Evolutionary conservation across 805 yeast species (phyloP), one percentile per base, ranked within the genome.

Genomic region (Teunomyces tritomae): DNA sequence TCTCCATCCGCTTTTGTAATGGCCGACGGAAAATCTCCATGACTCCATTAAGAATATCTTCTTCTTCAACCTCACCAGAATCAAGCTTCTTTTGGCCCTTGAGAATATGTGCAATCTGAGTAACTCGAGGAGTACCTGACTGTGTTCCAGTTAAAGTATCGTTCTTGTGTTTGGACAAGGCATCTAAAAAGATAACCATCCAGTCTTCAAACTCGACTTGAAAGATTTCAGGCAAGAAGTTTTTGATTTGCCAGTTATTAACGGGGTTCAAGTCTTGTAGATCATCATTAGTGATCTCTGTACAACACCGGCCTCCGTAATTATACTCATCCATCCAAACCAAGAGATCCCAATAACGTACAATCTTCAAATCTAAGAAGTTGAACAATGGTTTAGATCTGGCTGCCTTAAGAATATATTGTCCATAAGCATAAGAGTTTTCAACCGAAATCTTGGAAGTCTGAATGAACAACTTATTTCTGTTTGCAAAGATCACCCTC

Each of bases 251-350:
- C 99, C 99, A 94, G 43, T 82, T 67, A 48, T 79, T 78, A 43
- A 67, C 74, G 1, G 87, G 83, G 8, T 64, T 63, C 49, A 80
- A 63, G 27, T 68, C 64, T 54, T 78, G 83, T 4, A 64, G 57
- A 13, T 74, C 77, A 3, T 68, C 71, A 45, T 67, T 73, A 3
- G 74, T 65, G 44, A 80, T 77, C 46, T 71, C 71, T 14, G 58
- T 57, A 57, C 83, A 78, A 49, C 71, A 72, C 43, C 83, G 64
- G 5, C 99, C 99, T 37, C 95, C 87, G 64, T 76, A 90, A 60
- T 94, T 94, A 57, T 80, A 81, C 56, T 85, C 84, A 62, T 94
- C 97, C 96, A 92, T 87, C 98, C 97, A 95, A 2, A 94, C 70
- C 53, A 94, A 70, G n/a, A 85, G 59, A 63, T 94, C 97, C 99